Percentiles rank a stretch among this genome's conserved stretches.
These are phyloP conservation scores for Salix brachista DNA, from an alignment of 345 rosid genomes.

Conservation along the genomic window DNA sequence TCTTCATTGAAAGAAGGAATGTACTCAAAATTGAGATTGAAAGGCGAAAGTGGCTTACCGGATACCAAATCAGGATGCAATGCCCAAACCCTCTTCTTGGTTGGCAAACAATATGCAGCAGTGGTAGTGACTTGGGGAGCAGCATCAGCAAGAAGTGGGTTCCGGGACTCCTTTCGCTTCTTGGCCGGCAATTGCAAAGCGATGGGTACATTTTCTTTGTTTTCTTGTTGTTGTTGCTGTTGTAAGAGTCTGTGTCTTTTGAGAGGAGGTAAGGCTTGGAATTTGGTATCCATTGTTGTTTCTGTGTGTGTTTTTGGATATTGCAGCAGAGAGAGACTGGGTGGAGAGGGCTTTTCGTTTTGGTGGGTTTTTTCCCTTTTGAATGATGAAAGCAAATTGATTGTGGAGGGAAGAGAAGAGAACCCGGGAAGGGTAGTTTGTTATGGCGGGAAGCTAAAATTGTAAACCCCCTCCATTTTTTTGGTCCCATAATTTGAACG, in stretches of 20 bases:
- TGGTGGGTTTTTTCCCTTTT: not conserved
- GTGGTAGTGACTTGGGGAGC: not conserved
- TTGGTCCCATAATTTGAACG: no score
- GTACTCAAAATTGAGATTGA: slow-evolving; percentile 75
- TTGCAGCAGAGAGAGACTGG: slow-evolving; percentile 1
- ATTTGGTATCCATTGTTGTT: slow-evolving; percentile 45
- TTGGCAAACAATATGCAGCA: slow-evolving; percentile 45
- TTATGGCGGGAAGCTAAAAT: not conserved
- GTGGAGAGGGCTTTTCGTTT: not conserved
- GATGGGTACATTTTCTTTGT: slow-evolving; percentile 29
- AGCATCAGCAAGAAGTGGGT: slow-evolving; percentile 4
- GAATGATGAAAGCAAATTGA: not conserved
- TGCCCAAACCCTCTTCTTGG: slow-evolving; percentile 90
- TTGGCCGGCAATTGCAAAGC: slow-evolving; percentile 58
- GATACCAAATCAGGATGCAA: slow-evolving; percentile 48
- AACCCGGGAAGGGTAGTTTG: not conserved
- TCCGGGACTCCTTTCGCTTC: slow-evolving; percentile 69
- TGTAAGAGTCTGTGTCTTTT: slow-evolving; percentile 58
- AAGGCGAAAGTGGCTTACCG: slow-evolving; percentile 40
- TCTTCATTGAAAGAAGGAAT: slow-evolving; percentile 31
- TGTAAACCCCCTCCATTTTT: no score
- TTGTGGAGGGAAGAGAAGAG: not conserved
- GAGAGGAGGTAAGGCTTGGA: slow-evolving; percentile 63
- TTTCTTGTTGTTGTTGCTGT: not conserved
- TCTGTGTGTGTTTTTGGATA: not conserved